Conservation (phyloP, 2,329 filamentous ascomycete genomes). For the Celoporthe dispersa region DNA sequence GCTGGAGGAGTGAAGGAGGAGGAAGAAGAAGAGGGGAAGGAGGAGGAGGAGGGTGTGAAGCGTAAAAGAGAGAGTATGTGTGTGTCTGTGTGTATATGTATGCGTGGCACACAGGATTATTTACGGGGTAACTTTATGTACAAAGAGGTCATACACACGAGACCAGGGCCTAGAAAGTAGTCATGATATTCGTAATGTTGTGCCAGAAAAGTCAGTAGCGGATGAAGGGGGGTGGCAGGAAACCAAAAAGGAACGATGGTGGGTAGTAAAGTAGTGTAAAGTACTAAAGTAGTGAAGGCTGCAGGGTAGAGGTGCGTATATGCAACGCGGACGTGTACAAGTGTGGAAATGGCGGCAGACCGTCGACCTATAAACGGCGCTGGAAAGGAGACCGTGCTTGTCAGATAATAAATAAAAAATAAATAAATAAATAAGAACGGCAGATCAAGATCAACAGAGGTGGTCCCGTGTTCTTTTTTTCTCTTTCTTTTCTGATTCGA, state of each 20-base stretch:
- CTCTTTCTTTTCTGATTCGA: background rate
- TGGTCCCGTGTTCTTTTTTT: background rate
- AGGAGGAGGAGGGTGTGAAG: background rate
- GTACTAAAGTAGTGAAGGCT: background rate
- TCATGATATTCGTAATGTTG: background rate
- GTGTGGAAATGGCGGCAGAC: slow-evolving; percentile 2
- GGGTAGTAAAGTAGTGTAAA: no score
- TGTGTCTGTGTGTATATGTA: background rate
- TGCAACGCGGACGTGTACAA: background rate
- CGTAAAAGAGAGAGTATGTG: no score
- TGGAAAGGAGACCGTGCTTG: background rate
- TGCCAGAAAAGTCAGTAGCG: background rate
- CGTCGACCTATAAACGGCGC: background rate
- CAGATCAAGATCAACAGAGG: background rate
- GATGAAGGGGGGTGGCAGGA: background rate
- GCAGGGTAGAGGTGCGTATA: background rate
- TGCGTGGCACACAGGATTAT: background rate
- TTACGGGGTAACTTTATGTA: background rate
- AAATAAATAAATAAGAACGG: no score
- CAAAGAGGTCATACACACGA: background rate
- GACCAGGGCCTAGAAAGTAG: background rate
- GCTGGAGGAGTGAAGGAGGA: slow-evolving; percentile 15
- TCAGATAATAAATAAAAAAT: no score
- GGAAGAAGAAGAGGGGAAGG: background rate
- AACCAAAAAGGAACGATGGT: background rate